A percentile compares a stretch with the other conserved stretches of the same genome.
Conservation (phyloP, 129 eudicot genomes). For the Ambrosia artemisiifolia region DNA sequence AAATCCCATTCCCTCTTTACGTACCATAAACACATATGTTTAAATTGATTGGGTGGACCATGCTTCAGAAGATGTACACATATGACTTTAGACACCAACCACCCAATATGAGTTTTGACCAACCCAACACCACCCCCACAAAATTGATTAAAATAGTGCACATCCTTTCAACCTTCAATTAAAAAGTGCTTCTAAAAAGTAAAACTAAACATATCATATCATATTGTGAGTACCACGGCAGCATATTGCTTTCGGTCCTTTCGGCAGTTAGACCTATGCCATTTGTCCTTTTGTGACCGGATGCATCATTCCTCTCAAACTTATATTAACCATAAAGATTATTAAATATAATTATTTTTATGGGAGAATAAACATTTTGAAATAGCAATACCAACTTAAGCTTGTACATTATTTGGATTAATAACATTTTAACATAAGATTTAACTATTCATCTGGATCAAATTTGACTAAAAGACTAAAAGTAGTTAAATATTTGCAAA, state of each 20-base stretch:
- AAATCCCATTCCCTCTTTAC: no score
- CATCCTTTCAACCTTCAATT: background rate
- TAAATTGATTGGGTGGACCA: background rate
- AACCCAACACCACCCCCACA: no score
- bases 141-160: background rate
- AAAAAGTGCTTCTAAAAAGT: background rate
- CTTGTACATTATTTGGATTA: background rate
- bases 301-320: background rate
- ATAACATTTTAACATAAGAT: background rate
- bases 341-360: background rate
- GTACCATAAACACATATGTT: no score
- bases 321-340: background rate
- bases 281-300: background rate
- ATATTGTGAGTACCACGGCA: background rate
- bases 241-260: constrained; percentile 3
- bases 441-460: background rate
- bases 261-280: background rate
- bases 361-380: background rate
- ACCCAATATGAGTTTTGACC: constrained; percentile 2
- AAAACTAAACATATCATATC: no score
- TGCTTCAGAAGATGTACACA: background rate
- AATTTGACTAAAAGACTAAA: background rate
- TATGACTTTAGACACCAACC: background rate
- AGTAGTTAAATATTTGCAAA: background rate
- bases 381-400: background rate